phyloP scores from a whole-genome alignment of 495 filamentous ascomycete genomes.

The Penicillium simplicissimum region DNA sequence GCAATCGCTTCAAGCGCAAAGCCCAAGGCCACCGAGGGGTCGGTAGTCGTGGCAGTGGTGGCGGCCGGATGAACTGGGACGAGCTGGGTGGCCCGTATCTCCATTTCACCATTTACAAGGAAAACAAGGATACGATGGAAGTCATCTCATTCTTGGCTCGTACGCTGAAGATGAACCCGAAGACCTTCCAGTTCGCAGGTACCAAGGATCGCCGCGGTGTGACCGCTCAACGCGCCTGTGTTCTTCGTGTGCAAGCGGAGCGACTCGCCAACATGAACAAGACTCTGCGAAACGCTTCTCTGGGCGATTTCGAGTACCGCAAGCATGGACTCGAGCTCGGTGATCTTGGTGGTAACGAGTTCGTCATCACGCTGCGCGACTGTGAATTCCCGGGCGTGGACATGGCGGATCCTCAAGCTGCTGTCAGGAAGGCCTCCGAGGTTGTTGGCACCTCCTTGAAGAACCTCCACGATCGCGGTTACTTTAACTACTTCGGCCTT shows the following conservation, averaged over 20 bases:
- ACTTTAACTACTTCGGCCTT: constrained; percentile 95
- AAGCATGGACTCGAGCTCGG: constrained; percentile 73
- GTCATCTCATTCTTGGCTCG: constrained; percentile 71
- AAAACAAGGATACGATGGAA: constrained; percentile 98
- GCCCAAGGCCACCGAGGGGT: constrained; percentile 31
- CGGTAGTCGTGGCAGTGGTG: constrained; percentile 23
- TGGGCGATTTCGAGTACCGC: constrained; percentile 78
- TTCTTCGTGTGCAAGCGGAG: constrained; percentile 62
- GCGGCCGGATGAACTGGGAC: constrained; percentile 51
- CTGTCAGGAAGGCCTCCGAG: constrained; percentile 44
- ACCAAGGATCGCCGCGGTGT: constrained; percentile 92
- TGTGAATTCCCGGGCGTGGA: constrained; percentile 62
- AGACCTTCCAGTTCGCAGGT: constrained; percentile 80
- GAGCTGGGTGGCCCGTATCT: constrained; percentile 76
- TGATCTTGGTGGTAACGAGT: constrained; percentile 85
- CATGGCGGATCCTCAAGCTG: constrained; percentile 38
- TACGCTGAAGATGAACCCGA: constrained; percentile 64
- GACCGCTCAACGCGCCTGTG: constrained; percentile 81
- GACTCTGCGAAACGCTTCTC: constrained; percentile 58
- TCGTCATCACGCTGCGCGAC: constrained; percentile 84
- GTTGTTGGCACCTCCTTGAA: constrained; percentile 57
- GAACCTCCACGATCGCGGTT: constrained; percentile 64
- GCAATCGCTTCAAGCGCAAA: constrained; percentile 42
- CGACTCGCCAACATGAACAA: constrained; percentile 63
- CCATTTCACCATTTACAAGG: constrained; percentile 94